These are phyloP conservation scores for Castanea crenata DNA, from an alignment of 306 rosid genomes.

Conservation along the genomic window DNA sequence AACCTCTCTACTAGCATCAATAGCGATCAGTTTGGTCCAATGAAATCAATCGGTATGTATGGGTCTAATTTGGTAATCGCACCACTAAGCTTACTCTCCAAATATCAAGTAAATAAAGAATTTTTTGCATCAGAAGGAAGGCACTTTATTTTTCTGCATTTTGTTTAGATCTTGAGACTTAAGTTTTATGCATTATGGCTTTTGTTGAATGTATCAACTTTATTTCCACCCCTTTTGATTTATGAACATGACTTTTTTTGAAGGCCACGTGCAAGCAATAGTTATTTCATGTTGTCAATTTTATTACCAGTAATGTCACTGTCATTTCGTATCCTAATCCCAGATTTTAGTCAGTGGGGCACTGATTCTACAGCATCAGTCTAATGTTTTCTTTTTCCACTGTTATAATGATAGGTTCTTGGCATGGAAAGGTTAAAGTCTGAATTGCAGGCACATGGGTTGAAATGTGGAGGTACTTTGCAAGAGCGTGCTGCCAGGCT, in stretches of 20 bases:
- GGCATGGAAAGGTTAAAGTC: conserved; percentile 80
- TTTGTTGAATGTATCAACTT: background rate
- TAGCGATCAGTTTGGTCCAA: no score
- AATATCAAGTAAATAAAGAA: background rate
- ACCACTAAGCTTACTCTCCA: background rate
- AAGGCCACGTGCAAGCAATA: background rate
- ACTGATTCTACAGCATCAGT: background rate
- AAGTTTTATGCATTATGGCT: background rate
- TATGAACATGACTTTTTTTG: background rate
- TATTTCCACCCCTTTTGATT: background rate
- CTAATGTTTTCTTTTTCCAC: background rate
- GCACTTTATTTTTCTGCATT: background rate
- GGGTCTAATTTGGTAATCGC: no score
- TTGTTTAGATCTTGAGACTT: background rate
- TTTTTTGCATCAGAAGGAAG: background rate
- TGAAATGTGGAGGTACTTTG: conserved; percentile 92
- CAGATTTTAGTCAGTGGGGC: background rate
- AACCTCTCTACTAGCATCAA: no score
- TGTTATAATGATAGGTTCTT: conserved; percentile 44
- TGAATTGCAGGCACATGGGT: conserved; percentile 73
- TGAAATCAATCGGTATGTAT: no score
- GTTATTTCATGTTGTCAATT: background rate
- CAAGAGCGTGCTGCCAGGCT: conserved; percentile 92
- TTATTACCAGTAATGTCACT: background rate
- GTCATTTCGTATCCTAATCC: background rate